A percentile compares a stretch with the other conserved stretches of the same genome.
Conservation (phyloP, 2,329 filamentous ascomycete genomes). For the Ophiostoma angusticollis region DNA sequence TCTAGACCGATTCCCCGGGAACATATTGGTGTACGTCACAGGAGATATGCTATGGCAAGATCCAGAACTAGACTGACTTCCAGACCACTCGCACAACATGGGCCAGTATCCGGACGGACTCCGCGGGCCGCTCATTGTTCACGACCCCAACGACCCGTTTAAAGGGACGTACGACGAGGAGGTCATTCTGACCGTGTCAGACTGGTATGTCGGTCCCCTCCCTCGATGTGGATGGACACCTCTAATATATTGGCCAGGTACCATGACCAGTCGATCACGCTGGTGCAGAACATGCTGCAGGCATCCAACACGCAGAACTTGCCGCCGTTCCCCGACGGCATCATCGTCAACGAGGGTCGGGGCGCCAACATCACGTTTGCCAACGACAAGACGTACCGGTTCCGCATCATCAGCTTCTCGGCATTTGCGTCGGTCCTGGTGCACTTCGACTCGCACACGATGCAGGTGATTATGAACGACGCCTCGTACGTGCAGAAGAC, state of each 20-base stretch:
- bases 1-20: conserved; percentile 27
- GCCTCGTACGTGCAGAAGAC: conserved; percentile 26
- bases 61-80: neutral
- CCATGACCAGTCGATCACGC: conserved; percentile 24
- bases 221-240: neutral
- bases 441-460: conserved; percentile 30
- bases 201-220: conserved; percentile 19
- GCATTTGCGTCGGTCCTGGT: conserved; percentile 31
- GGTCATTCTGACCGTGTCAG: conserved; percentile 39
- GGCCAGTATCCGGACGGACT: conserved; percentile 57
- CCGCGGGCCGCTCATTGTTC: conserved; percentile 46
- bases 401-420: conserved; percentile 34
- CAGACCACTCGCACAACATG: conserved; percentile 49
- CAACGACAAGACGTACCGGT: conserved; percentile 32
- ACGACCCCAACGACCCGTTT: conserved; percentile 43
- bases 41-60: too few species aligned
- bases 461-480: conserved; percentile 34
- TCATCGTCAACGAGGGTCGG: conserved; percentile 31
- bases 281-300: conserved; percentile 28
- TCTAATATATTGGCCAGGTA: conserved; percentile 22
- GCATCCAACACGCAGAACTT: conserved; percentile 26
- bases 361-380: conserved; percentile 24
- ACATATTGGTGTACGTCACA: conserved; percentile 36
- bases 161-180: conserved; percentile 43
- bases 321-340: conserved; percentile 29